Evolutionary conservation across 805 yeast genomes (phyloP).

Genomic region (Wickerhamiella nectarea): DNA sequence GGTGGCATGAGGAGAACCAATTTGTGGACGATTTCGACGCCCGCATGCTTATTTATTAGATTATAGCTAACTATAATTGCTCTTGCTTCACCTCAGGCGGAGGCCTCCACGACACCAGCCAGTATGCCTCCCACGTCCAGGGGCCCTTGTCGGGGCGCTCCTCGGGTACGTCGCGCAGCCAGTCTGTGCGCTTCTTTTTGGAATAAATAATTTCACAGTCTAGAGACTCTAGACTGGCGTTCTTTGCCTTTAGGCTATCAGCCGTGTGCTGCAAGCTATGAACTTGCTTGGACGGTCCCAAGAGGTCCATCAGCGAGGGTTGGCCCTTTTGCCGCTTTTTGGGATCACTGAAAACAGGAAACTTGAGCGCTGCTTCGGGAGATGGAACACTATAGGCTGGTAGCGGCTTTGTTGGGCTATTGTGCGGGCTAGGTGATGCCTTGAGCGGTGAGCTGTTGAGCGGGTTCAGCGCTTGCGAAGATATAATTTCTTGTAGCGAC

Average conservation of each 20-base stretch:
- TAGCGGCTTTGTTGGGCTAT: too few relatives aligned
- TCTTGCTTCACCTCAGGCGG: slow-evolving; percentile 36
- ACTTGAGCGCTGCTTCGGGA: not conserved
- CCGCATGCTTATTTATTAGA: slow-evolving; percentile 9
- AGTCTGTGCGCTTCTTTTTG: not conserved
- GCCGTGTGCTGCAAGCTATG: not conserved
- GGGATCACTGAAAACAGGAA: not conserved
- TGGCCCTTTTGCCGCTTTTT: not conserved
- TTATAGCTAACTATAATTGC: not conserved
- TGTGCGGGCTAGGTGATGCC: not conserved
- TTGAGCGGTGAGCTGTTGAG: too few relatives aligned
- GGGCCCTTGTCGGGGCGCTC: slow-evolving; percentile 4
- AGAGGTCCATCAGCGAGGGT: not conserved
- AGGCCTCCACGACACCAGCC: slow-evolving; percentile 10
- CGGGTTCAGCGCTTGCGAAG: not conserved
- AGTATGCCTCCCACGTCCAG: slow-evolving; percentile 12
- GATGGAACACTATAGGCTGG: too few relatives aligned
- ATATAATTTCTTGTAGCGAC: not conserved
- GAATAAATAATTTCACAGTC: slow-evolving; percentile 2
- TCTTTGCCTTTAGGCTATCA: not conserved
- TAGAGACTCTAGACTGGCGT: not conserved
- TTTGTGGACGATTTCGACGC: slow-evolving; percentile 18
- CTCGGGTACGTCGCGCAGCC: not conserved
- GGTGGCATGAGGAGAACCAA: slow-evolving; percentile 19
- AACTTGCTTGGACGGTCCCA: not conserved